Evolutionary conservation across 1,284 basidiomycete species (phyloP).

Genomic region (Irpex lacteus): DNA sequence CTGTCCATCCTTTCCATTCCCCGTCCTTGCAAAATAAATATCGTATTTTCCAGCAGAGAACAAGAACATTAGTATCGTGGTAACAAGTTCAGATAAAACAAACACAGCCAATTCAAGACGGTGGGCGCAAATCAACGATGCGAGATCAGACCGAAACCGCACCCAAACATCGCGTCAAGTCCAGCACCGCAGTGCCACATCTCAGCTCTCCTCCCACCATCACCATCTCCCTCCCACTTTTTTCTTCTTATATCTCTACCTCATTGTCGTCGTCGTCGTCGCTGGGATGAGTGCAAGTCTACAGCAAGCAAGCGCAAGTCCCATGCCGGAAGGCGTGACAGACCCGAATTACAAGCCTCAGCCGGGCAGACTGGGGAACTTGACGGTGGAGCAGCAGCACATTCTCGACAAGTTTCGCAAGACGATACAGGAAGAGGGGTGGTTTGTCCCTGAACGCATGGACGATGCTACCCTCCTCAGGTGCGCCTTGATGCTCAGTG

Average conservation of each 20-base stretch:
- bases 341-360: conserved; percentile 69
- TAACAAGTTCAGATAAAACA: not conserved
- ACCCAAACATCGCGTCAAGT: not conserved
- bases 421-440: conserved; percentile 61
- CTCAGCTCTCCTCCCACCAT: not conserved
- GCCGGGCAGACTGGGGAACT: conserved; percentile 82
- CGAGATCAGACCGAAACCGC: not conserved
- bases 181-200: not conserved
- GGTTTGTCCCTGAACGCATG: conserved; percentile 70
- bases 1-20: not conserved
- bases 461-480: conserved; percentile 80
- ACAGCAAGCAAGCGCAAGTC: conserved; percentile 43
- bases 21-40: not conserved
- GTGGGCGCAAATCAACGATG: not conserved
- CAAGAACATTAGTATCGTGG: too few relatives aligned
- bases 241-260: not conserved
- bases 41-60: not conserved
- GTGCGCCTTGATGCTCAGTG: conserved; percentile 32
- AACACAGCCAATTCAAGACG: not conserved
- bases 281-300: conserved; percentile 18
- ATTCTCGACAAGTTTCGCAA: conserved; percentile 73
- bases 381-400: conserved; percentile 69
- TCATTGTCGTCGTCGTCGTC: not conserved
- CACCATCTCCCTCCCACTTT: not conserved
- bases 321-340: conserved; percentile 60